Conservation (phyloP, 306 rosid genomes). For the Cucurbita maxima region DNA sequence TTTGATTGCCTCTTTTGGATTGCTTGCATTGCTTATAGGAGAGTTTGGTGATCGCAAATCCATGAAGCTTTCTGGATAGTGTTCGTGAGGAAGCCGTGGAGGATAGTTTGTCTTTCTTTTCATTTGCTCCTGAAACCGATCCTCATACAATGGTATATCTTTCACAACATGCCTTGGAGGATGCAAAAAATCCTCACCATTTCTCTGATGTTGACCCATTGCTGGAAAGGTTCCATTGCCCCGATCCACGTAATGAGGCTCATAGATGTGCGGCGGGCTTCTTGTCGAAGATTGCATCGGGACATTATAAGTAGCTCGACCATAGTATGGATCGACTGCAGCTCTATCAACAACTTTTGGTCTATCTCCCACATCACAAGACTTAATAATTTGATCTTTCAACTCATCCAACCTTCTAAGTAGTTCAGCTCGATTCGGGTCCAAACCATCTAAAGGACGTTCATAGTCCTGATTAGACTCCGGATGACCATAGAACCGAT, state of each 20-base stretch:
- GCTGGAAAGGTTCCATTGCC: constrained; percentile 8
- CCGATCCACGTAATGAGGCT: constrained; percentile 5
- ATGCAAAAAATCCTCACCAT: constrained; percentile 13
- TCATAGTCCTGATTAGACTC: background rate
- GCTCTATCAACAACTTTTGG: constrained; percentile 20
- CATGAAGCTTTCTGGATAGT: constrained; percentile 7
- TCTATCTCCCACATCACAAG: constrained; percentile 18
- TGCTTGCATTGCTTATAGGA: constrained; percentile 9
- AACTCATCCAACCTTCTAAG: constrained; percentile 31
- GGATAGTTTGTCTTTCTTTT: constrained; percentile 13
- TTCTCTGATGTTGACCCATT: constrained; percentile 11
- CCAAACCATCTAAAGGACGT: constrained; percentile 7
- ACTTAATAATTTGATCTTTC: constrained; percentile 25
- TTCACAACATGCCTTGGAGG: constrained; percentile 15
- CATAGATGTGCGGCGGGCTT: background rate
- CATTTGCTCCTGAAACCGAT: constrained; percentile 16
- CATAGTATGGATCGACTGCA: constrained; percentile 12
- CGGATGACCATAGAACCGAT: constrained; percentile 11
- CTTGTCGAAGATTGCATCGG: constrained; percentile 13
- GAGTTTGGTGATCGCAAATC: background rate
- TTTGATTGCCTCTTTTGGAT: constrained; percentile 10
- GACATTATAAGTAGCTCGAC: constrained; percentile 10
- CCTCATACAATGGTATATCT: constrained; percentile 16
- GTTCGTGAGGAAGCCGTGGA: constrained; percentile 8
- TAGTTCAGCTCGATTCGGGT: constrained; percentile 20